Conservation (phyloP, 192 early-diverging fungal genomes). For the Dispira simplex region DNA sequence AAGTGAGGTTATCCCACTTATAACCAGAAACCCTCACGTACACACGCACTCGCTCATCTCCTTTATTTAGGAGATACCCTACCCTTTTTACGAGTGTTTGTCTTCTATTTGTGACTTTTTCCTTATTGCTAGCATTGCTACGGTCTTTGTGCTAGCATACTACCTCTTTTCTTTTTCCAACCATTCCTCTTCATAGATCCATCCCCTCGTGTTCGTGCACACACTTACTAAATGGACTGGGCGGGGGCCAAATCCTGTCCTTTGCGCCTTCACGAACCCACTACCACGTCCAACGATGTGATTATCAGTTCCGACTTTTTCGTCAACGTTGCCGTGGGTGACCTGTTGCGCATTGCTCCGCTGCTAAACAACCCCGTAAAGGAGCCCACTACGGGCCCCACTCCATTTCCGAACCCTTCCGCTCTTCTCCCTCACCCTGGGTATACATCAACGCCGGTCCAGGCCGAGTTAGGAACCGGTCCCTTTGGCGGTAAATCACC, state of each 20-base stretch:
- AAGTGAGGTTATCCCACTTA: no score
- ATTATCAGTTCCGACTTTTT: slow-evolving; percentile 26
- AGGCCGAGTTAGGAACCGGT: neutral
- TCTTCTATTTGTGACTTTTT: neutral
- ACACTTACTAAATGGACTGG: slow-evolving; percentile 3
- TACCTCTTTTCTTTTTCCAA: no score
- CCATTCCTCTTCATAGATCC: no score
- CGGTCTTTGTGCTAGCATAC: neutral
- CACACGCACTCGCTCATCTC: no score
- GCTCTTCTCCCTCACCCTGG: neutral
- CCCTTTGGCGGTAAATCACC: neutral
- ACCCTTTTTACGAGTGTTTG: neutral
- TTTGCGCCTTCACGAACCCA: slow-evolving; percentile 23
- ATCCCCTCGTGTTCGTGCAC: no score
- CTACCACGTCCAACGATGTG: slow-evolving; percentile 20
- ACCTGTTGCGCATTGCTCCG: slow-evolving; percentile 24
- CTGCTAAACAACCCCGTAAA: slow-evolving; percentile 14
- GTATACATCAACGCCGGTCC: no score
- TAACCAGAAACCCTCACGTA: no score
- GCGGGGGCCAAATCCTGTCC: slow-evolving; percentile 16
- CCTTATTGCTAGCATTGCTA: neutral
- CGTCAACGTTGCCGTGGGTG: slow-evolving; percentile 24
- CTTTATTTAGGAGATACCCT: no score
- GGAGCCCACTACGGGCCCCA: slow-evolving; percentile 12
- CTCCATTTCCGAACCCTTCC: slow-evolving; percentile 1